Percentiles rank a stretch among this genome's conserved stretches.
phyloP scores from a whole-genome alignment of 495 filamentous ascomycete genomes.

The Aspergillus funiculosus region DNA sequence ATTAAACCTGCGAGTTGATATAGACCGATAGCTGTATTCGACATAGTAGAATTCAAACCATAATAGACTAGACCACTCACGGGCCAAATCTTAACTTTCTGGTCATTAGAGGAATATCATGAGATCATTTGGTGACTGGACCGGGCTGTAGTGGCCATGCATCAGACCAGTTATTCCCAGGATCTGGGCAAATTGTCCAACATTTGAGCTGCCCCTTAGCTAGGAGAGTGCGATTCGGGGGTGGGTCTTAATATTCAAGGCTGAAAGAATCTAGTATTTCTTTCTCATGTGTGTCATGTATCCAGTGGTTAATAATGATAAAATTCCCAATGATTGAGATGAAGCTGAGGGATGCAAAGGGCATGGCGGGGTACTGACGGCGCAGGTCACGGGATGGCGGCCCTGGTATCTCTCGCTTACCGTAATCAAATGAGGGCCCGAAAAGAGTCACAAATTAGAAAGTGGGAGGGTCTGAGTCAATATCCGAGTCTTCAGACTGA shows the following conservation, averaged over 20 bases:
- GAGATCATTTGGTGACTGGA: background rate
- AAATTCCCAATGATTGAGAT: too few species aligned
- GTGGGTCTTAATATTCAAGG: background rate
- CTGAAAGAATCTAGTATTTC: too few species aligned
- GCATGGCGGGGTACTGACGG: conserved; percentile 18
- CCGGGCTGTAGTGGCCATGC: too few species aligned
- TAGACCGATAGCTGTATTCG: too few species aligned
- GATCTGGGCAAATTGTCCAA: background rate
- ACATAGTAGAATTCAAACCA: too few species aligned
- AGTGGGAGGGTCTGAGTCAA: conserved; percentile 20
- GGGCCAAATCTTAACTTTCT: background rate
- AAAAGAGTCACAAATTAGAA: conserved; percentile 27
- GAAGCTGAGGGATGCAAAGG: background rate
- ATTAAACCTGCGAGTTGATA: too few species aligned
- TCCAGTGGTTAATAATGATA: too few species aligned
- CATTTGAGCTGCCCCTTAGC: too few species aligned
- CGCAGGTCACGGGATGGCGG: conserved; percentile 20
- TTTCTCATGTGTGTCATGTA: too few species aligned
- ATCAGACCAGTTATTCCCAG: background rate
- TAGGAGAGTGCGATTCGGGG: background rate
- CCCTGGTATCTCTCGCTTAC: conserved; percentile 14
- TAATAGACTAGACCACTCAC: too few species aligned
- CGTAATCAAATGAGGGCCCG: conserved; percentile 20
- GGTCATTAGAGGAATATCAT: conserved; percentile 1
- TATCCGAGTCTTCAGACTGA: conserved; percentile 6